These are phyloP conservation scores for Capillidium rhysosporum DNA, from an alignment of 371 early-diverging fungal species.

Conservation along the genomic window DNA sequence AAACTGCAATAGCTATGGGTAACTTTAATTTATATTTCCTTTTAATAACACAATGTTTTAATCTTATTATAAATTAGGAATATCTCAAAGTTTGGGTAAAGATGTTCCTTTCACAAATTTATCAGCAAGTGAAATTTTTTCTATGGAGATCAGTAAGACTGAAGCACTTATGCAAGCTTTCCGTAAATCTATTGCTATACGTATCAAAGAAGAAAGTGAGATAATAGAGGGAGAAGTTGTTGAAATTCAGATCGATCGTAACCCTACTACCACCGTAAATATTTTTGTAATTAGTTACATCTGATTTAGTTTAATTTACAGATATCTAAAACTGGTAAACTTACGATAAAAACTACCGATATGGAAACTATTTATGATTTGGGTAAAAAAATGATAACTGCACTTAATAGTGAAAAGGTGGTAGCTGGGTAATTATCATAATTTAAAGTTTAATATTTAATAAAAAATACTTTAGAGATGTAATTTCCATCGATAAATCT, in stretches of 20 bases:
- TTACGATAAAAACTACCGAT: conserved; percentile 97
- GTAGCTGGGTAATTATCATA: too few relatives aligned
- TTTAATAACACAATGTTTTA: too few relatives aligned
- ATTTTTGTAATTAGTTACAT: background rate
- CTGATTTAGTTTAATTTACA: background rate
- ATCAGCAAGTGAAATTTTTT: conserved; percentile 94
- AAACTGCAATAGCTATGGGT: conserved; percentile 89
- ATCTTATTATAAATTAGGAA: conserved; percentile 23
- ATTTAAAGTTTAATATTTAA: too few relatives aligned
- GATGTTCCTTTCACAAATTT: conserved; percentile 95
- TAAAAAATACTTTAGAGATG: too few relatives aligned
- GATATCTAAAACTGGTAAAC: conserved; percentile 81
- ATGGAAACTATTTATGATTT: conserved; percentile 99
- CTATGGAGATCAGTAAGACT: conserved; percentile 95
- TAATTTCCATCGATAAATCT: conserved; percentile 96
- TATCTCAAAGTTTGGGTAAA: conserved; percentile 74
- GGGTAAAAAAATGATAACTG: conserved; percentile 95
- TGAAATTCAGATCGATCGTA: conserved; percentile 88
- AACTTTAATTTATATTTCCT: conserved; percentile 3
- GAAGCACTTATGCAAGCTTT: conserved; percentile 98
- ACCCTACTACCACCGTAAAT: conserved; percentile 66
- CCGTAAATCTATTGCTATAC: conserved; percentile 87
- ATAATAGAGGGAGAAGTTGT: conserved; percentile 99
- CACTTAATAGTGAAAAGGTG: conserved; percentile 93
- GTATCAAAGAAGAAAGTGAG: conserved; percentile 96